A percentile compares a stretch with the other conserved stretches of the same genome.
Conservation (phyloP, 768 basidiomycete genomes). For the Suillus alpinus region DNA sequence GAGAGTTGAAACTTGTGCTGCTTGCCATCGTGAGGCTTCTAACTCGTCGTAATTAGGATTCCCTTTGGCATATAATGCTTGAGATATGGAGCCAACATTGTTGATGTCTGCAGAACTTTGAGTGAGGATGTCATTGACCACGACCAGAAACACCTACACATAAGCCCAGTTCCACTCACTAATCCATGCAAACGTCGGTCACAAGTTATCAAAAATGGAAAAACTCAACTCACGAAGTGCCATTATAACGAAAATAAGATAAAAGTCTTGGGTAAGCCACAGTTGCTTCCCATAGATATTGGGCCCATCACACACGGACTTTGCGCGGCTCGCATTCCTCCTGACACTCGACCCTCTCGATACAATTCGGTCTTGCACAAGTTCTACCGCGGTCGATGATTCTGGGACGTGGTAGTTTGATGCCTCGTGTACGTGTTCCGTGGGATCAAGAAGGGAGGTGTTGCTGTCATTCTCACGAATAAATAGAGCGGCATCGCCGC, state of each 20-base stretch:
- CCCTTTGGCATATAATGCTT: conserved; percentile 61
- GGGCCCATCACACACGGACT: conserved; percentile 27
- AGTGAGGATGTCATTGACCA: conserved; percentile 3
- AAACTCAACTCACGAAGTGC: conserved; percentile 46
- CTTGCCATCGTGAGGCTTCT: conserved; percentile 72
- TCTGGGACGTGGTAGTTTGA: conserved; percentile 22
- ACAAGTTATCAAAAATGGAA: not conserved
- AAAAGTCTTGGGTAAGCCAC: conserved; percentile 56
- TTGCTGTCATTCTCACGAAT: conserved; percentile 23
- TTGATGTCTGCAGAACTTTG: conserved; percentile 59
- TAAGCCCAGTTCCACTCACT: conserved; percentile 75
- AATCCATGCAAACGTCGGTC: conserved; percentile 4
- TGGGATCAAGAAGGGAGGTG: conserved; percentile 19
- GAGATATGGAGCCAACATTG: conserved; percentile 79
- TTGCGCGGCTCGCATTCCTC: not conserved
- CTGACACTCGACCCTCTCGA: not conserved
- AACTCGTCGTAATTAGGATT: conserved; percentile 63
- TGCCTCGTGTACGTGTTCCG: conserved; percentile 16
- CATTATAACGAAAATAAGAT: conserved; percentile 55
- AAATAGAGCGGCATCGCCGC: conserved; percentile 21
- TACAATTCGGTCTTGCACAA: conserved; percentile 14
- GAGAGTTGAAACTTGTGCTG: conserved; percentile 78
- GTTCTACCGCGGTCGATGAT: conserved; percentile 18
- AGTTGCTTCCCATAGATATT: conserved; percentile 57
- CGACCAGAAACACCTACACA: conserved; percentile 48